Conservation (phyloP, 2,329 filamentous ascomycete species). For the Pseudocercospora cruenta region DNA sequence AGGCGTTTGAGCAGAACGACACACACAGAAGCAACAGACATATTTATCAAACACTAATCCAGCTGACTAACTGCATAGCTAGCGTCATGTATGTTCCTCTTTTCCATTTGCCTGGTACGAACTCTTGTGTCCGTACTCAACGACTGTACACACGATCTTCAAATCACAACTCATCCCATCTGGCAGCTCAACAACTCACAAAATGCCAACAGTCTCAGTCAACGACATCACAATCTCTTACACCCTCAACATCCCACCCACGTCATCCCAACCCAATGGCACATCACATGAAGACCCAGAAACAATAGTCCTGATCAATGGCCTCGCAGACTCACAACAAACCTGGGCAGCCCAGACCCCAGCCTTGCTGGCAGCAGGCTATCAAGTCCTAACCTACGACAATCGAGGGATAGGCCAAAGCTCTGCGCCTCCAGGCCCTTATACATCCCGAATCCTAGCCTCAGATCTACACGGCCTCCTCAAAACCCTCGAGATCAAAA, state of each 20-base stretch:
- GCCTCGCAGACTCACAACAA: conserved; percentile 30
- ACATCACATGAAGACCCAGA: neutral
- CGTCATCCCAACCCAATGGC: neutral
- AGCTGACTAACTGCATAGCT: neutral
- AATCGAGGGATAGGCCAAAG: conserved; percentile 31
- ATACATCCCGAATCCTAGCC: conserved; percentile 28
- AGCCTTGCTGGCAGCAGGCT: conserved; percentile 25
- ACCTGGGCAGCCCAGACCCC: conserved; percentile 28
- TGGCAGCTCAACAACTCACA: neutral
- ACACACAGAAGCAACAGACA: neutral
- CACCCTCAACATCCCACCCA: conserved; percentile 10
- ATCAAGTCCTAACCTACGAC: conserved; percentile 29
- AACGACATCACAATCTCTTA: conserved; percentile 30
- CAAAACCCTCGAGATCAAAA: conserved; percentile 6
- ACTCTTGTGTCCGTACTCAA: neutral
- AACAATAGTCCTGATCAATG: conserved; percentile 31
- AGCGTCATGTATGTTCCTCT: neutral
- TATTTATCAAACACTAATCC: neutral
- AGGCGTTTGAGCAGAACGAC: conserved; percentile 8
- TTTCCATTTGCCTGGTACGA: too few relatives aligned
- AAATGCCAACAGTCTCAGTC: conserved; percentile 19
- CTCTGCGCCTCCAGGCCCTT: conserved; percentile 24
- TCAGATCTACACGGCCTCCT: conserved; percentile 30
- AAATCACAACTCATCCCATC: neutral
- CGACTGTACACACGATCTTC: neutral